Percentiles rank a stretch among this genome's conserved stretches.
These are phyloP conservation scores for Russula ochroleuca DNA, from an alignment of 768 basidiomycete species.

Conservation along the genomic window DNA sequence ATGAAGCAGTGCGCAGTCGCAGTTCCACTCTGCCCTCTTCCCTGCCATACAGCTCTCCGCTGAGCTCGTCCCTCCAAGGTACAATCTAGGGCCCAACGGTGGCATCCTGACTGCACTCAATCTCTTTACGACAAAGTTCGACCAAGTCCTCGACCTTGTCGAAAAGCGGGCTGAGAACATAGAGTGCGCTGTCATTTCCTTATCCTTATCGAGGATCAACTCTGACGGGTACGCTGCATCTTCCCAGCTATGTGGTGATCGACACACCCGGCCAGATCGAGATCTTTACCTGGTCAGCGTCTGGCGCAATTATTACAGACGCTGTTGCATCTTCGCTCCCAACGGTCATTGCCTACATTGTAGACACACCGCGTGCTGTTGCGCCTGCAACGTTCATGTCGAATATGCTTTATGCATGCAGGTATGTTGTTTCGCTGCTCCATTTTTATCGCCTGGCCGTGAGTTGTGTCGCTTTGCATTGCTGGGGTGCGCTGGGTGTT, in stretches of 20 bases:
- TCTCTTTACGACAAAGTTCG: slow-evolving; percentile 97
- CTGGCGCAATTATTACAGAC: slow-evolving; percentile 97
- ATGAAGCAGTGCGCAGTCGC: slow-evolving; percentile 91
- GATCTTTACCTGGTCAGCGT: slow-evolving; percentile 99
- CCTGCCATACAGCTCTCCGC: slow-evolving; percentile 9
- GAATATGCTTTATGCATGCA: slow-evolving; percentile 99
- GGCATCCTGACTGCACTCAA: slow-evolving; percentile 97
- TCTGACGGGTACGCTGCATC: neutral
- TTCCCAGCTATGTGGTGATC: slow-evolving; percentile 78
- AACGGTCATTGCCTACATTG: slow-evolving; percentile 92
- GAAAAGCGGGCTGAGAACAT: slow-evolving; percentile 87
- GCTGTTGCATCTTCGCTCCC: slow-evolving; percentile 91
- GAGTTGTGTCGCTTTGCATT: neutral
- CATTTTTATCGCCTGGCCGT: neutral
- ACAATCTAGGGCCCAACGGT: slow-evolving; percentile 97
- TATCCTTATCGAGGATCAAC: neutral
- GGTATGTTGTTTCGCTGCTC: slow-evolving; percentile 43
- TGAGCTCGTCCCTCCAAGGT: slow-evolving; percentile 46
- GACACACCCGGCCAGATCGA: slow-evolving; percentile 99
- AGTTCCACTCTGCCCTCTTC: slow-evolving; percentile 24
- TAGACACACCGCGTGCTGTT: slow-evolving; percentile 93
- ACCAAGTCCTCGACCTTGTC: slow-evolving; percentile 87
- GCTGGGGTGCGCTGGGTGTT: neutral
- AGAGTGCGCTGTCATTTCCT: slow-evolving; percentile 54
- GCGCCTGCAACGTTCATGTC: slow-evolving; percentile 99